A percentile compares a stretch with the other conserved stretches of the same genome.
phyloP scores from a whole-genome alignment of 139 green algal genomes.

The Volvox africanus region DNA sequence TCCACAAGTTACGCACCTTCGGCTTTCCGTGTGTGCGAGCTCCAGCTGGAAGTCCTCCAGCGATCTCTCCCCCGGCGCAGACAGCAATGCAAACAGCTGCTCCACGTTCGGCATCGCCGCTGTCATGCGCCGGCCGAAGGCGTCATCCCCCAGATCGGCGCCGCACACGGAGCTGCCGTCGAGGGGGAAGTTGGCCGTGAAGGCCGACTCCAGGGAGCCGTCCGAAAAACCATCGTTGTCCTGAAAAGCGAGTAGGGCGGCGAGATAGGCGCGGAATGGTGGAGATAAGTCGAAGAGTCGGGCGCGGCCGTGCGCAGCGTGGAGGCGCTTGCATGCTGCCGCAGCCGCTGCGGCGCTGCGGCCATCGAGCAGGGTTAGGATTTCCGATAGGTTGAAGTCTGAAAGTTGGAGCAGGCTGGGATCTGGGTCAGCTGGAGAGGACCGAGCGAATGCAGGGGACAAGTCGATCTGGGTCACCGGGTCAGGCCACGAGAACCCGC shows the following conservation, averaged over 20 bases:
- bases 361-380: neutral
- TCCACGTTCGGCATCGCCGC: neutral
- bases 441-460: neutral
- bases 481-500: too few relatives aligned
- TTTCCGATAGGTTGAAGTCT: neutral
- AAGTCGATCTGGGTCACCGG: neutral
- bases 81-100: neutral
- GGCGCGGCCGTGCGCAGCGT: neutral
- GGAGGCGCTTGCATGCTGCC: neutral
- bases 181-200: neutral
- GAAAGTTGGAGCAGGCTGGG: neutral
- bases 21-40: neutral
- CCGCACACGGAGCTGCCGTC: slow-evolving; percentile 5
- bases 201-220: neutral
- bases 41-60: neutral
- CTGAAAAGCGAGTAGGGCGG: neutral
- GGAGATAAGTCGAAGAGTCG: neutral
- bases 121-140: too few relatives aligned
- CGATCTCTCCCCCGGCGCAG: neutral
- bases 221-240: neutral
- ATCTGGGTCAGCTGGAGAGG: neutral
- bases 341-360: neutral
- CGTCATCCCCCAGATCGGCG: neutral
- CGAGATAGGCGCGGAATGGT: neutral
- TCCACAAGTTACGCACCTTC: neutral